Base-by-base conservation (phyloP, 306 rosid genomes). In the Gastrolobium bilobum region DNA sequence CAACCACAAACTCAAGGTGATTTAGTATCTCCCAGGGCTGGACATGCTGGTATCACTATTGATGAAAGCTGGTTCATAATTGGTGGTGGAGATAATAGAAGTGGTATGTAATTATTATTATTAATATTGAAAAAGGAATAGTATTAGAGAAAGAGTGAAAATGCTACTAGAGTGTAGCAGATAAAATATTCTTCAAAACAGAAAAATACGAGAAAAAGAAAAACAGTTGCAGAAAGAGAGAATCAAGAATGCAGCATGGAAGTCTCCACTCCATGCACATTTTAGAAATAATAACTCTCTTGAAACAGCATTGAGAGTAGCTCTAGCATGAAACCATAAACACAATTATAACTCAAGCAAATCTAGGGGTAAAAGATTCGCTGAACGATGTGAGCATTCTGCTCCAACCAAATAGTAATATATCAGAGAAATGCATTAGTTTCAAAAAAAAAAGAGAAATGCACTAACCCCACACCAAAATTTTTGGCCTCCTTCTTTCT, bases 1-100 rank as follows among this genome's bases (percentile, higher is more conserved):
- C 97, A 89, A 77, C 99, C 99, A 56, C 87, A 90, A 85, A 57
- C 86, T 81, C 91, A 90, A 84, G 97, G 97, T 78, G 97, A 93
- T 79, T 79, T 90, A 68, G 93, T 88, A 71, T 78, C 90, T 83
- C 91, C 98, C 46, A 88, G 99, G 86, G 99, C 98, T 73, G 99
- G 98, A 59, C 99, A 96, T 85, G 89, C 96, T 80, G 98, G 99
- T 76, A 69, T 89, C 75, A 80, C 89, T 79, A 80, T 96, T 76
- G 91, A 79, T 77, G 97, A 86, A 65, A 82, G 87, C 85, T 96
- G 99, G 98, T 93, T 86, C 85, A 84, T 91, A 68, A 97, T 91
- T 79, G 99, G 99, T 31, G 99, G 99, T 51, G 99, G 99, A 77
- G 98, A 96, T 84, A 96, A 96, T 79, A 88, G 34, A 82, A 93